A percentile compares a stretch with the other conserved stretches of the same genome.
Evolutionary conservation across 345 rosid genomes (phyloP).

Genomic region (Arabidopsis suecica): DNA sequence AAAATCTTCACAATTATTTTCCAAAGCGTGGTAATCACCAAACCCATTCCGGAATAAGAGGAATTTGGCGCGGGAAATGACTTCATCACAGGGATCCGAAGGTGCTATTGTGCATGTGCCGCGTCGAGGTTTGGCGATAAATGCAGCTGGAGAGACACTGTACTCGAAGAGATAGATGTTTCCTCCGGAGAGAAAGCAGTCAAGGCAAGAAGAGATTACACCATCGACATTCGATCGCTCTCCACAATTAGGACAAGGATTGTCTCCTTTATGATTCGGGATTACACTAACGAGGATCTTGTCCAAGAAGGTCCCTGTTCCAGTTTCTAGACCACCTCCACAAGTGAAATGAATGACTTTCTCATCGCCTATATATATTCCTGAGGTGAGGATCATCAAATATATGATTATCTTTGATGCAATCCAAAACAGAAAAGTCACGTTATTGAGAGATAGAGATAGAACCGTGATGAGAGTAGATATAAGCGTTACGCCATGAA

Average conservation of each 20-base stretch:
- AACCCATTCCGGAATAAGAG: slow-evolving; percentile 62
- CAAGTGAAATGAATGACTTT: slow-evolving; percentile 80
- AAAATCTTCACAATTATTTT: slow-evolving; percentile 79
- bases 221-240: slow-evolving; percentile 53
- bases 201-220: slow-evolving; percentile 67
- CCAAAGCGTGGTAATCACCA: slow-evolving; percentile 63
- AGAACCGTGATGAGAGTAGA: slow-evolving; percentile 78
- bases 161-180: slow-evolving; percentile 66
- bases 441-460: slow-evolving; percentile 9
- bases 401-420: not conserved
- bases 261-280: slow-evolving; percentile 41
- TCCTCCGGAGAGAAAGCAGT: slow-evolving; percentile 71
- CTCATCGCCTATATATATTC: slow-evolving; percentile 69
- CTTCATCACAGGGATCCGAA: slow-evolving; percentile 60
- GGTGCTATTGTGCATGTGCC: slow-evolving; percentile 71
- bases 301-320: slow-evolving; percentile 68
- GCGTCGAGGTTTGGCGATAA: slow-evolving; percentile 63
- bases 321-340: slow-evolving; percentile 64
- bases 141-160: slow-evolving; percentile 50
- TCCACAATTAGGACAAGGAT: slow-evolving; percentile 63
- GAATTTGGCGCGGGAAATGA: slow-evolving; percentile 56
- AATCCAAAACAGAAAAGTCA: not conserved
- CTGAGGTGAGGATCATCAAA: slow-evolving; percentile 35
- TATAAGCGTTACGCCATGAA: slow-evolving; percentile 69
- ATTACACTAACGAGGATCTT: slow-evolving; percentile 56